phyloP scores from a whole-genome alignment of 2,329 filamentous ascomycete species.

The Raffaelea albimanens region DNA sequence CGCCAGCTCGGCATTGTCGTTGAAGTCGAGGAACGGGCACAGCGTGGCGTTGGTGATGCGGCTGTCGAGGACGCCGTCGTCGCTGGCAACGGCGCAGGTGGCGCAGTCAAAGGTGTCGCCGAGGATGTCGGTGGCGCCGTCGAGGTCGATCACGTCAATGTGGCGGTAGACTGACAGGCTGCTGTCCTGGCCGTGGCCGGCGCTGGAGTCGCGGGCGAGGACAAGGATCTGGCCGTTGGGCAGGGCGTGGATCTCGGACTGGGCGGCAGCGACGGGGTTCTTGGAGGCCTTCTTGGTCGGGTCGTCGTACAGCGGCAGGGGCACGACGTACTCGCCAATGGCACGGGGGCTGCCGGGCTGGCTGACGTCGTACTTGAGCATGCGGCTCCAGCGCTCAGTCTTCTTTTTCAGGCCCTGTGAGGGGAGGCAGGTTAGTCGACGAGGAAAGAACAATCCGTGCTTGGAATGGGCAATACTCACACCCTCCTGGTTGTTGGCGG shows the following conservation, averaged over 20 bases:
- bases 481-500: slow-evolving; percentile 43
- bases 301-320: slow-evolving; percentile 49
- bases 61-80: slow-evolving; percentile 5
- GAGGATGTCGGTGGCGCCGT: slow-evolving; percentile 47
- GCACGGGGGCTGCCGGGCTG: slow-evolving; percentile 31
- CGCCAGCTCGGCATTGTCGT: slow-evolving; percentile 53
- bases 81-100: slow-evolving; percentile 16
- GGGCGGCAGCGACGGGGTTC: slow-evolving; percentile 48
- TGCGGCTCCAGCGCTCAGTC: slow-evolving; percentile 46
- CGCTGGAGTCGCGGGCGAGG: slow-evolving; percentile 52
- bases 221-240: slow-evolving; percentile 46
- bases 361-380: slow-evolving; percentile 56
- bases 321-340: slow-evolving; percentile 55
- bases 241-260: slow-evolving; percentile 56
- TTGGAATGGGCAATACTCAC: too few species aligned
- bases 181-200: slow-evolving; percentile 45
- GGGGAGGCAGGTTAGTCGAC: neutral
- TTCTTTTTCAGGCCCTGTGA: slow-evolving; percentile 12
- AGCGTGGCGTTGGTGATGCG: slow-evolving; percentile 50
- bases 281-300: slow-evolving; percentile 23
- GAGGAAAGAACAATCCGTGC: slow-evolving; percentile 31
- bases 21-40: slow-evolving; percentile 60
- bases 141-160: slow-evolving; percentile 59
- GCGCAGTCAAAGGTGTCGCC: slow-evolving; percentile 31
- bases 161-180: slow-evolving; percentile 52